These are phyloP conservation scores for Basidiobolus meristosporus DNA, from an alignment of 371 early-diverging fungal species.

Conservation along the genomic window DNA sequence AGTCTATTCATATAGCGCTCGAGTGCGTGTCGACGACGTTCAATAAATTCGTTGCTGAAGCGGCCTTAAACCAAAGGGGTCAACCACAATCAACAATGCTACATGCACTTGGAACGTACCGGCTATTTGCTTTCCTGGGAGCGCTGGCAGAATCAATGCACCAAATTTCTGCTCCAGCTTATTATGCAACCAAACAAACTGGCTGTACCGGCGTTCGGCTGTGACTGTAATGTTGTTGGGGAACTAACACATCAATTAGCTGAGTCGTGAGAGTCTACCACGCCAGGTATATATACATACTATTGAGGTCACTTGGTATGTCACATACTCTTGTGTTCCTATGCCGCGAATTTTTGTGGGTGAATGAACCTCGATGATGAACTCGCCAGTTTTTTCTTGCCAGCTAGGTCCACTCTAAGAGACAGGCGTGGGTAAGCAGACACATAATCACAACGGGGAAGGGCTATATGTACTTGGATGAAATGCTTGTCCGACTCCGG, in stretches of 20 bases:
- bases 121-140: conserved; percentile 19
- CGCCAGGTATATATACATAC: conserved; percentile 8
- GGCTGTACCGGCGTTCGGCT: conserved; percentile 17
- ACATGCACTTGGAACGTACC: conserved; percentile 3
- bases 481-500: conserved; percentile 20
- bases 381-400: conserved; percentile 15
- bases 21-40: conserved; percentile 13
- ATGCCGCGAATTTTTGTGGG: conserved; percentile 16
- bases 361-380: conserved; percentile 13
- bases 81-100: neutral
- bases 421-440: neutral
- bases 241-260: conserved; percentile 8
- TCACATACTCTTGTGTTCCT: conserved; percentile 18
- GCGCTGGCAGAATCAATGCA: conserved; percentile 12
- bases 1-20: conserved; percentile 17
- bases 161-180: conserved; percentile 14
- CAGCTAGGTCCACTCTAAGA: conserved; percentile 14
- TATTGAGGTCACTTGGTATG: conserved; percentile 16
- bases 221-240: conserved; percentile 13
- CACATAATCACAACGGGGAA: neutral
- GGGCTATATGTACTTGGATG: conserved; percentile 5
- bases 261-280: neutral
- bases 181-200: conserved; percentile 19
- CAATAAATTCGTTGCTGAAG: conserved; percentile 19
- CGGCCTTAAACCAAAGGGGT: conserved; percentile 7